phyloP scores from a whole-genome alignment of 768 basidiomycete species.

The Rhizopogon rudus region DNA sequence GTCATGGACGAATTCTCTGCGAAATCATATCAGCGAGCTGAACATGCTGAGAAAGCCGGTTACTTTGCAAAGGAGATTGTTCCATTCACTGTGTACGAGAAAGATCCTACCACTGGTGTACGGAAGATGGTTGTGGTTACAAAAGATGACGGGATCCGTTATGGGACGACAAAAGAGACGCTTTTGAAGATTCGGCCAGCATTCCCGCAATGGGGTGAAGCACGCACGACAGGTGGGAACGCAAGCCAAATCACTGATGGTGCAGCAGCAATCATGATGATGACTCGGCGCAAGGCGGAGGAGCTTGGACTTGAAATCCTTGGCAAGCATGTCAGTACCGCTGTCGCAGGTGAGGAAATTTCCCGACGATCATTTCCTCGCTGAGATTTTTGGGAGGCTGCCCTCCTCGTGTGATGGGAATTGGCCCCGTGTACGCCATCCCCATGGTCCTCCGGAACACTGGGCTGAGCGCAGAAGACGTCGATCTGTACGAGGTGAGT shows the following conservation, averaged over 20 bases:
- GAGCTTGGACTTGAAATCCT: constrained; percentile 66
- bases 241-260: constrained; percentile 85
- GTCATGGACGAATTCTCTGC: constrained; percentile 77
- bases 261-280: constrained; percentile 75
- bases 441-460: constrained; percentile 65
- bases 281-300: constrained; percentile 77
- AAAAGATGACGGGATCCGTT: constrained; percentile 76
- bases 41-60: constrained; percentile 64
- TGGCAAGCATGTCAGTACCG: constrained; percentile 75
- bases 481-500: constrained; percentile 75
- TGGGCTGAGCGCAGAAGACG: constrained; percentile 62
- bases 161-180: constrained; percentile 63
- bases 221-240: constrained; percentile 78
- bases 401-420: constrained; percentile 82
- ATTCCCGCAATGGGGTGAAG: constrained; percentile 79
- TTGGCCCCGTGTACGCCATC: constrained; percentile 84
- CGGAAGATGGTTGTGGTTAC: constrained; percentile 49
- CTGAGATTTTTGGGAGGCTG: constrained; percentile 37
- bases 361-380: background rate
- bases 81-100: constrained; percentile 63
- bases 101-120: constrained; percentile 50
- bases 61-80: constrained; percentile 68
- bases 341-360: constrained; percentile 48
- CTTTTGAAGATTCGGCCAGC: constrained; percentile 65
- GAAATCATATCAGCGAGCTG: constrained; percentile 72